These are phyloP conservation scores for Yamagishiella unicocca DNA, from an alignment of 139 green algal genomes.

Conservation along the genomic window DNA sequence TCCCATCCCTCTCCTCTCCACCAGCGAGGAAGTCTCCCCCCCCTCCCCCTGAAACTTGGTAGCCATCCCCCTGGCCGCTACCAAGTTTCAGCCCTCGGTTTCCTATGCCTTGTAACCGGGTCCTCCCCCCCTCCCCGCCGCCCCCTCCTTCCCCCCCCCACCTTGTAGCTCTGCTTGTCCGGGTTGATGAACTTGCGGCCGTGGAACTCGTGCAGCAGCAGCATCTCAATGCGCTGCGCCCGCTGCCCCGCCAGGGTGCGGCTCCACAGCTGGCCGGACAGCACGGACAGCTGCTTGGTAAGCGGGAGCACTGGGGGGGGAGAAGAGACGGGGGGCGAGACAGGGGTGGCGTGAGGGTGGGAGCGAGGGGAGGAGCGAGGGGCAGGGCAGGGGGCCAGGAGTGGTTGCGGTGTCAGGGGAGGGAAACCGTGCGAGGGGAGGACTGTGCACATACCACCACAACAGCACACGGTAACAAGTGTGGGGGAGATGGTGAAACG, in stretches of 20 bases:
- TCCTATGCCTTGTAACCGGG: too few species aligned
- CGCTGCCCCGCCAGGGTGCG: constrained; percentile 89
- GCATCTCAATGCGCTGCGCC: constrained; percentile 97
- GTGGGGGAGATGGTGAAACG: too few species aligned
- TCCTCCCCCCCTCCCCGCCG: too few species aligned
- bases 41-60: too few species aligned
- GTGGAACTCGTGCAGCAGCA: constrained; percentile 99
- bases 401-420: too few species aligned
- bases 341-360: constrained; percentile 19
- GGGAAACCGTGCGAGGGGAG: too few species aligned
- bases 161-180: constrained; percentile 83
- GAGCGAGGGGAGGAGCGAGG: too few species aligned
- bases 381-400: too few species aligned
- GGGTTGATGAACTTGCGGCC: constrained; percentile 96
- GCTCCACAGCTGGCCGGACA: constrained; percentile 89
- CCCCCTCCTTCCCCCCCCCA: neutral
- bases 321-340: constrained; percentile 13
- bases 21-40: neutral
- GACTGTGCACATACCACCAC: too few species aligned
- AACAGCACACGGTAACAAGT: too few species aligned
- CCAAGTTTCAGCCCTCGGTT: too few species aligned
- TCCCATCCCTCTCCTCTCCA: neutral
- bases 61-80: too few species aligned
- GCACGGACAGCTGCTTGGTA: constrained; percentile 81
- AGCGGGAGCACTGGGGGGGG: constrained; percentile 65